Percentiles rank a stretch among this genome's conserved stretches.
These are phyloP conservation scores for Magnaporthales sp. DNA, from an alignment of 2,329 filamentous ascomycete species.

Conservation along the genomic window DNA sequence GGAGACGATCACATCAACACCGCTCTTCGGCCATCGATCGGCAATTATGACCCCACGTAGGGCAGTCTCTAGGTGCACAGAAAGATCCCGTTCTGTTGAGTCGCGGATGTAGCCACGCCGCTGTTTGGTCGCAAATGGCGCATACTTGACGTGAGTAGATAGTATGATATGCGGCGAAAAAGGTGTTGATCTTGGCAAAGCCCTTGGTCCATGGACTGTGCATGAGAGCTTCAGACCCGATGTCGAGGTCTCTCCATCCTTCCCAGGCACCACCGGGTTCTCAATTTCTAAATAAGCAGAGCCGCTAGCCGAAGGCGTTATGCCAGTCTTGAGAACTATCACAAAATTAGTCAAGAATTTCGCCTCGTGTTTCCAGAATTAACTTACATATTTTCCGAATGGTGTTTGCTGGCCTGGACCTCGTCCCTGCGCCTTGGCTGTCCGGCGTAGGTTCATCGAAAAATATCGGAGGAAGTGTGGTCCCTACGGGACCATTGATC, in stretches of 20 bases:
- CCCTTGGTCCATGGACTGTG: slow-evolving; percentile 86
- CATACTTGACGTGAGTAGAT: slow-evolving; percentile 91
- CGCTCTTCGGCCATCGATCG: slow-evolving; percentile 96
- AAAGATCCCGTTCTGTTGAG: slow-evolving; percentile 77
- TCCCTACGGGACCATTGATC: slow-evolving; percentile 77
- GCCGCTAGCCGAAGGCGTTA: slow-evolving; percentile 87
- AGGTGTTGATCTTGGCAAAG: slow-evolving; percentile 78
- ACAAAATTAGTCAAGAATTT: slow-evolving; percentile 6
- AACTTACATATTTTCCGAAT: slow-evolving; percentile 78
- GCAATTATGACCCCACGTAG: slow-evolving; percentile 84
- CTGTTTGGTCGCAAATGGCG: slow-evolving; percentile 80
- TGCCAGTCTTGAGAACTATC: slow-evolving; percentile 77
- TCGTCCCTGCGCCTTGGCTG: slow-evolving; percentile 30
- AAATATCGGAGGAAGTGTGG: slow-evolving; percentile 65
- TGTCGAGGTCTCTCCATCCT: slow-evolving; percentile 5
- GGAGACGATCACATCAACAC: slow-evolving; percentile 88
- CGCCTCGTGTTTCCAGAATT: neutral
- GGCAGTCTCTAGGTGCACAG: slow-evolving; percentile 84
- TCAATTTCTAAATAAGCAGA: slow-evolving; percentile 77
- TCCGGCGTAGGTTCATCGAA: slow-evolving; percentile 33
- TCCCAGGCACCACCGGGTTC: slow-evolving; percentile 27
- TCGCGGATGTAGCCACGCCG: slow-evolving; percentile 82
- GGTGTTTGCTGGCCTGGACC: slow-evolving; percentile 55
- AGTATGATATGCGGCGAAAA: slow-evolving; percentile 91
- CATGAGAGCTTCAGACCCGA: slow-evolving; percentile 80